These are phyloP conservation scores for Sugiyamaella floridensis DNA, from an alignment of 805 yeast species.

Conservation along the genomic window DNA sequence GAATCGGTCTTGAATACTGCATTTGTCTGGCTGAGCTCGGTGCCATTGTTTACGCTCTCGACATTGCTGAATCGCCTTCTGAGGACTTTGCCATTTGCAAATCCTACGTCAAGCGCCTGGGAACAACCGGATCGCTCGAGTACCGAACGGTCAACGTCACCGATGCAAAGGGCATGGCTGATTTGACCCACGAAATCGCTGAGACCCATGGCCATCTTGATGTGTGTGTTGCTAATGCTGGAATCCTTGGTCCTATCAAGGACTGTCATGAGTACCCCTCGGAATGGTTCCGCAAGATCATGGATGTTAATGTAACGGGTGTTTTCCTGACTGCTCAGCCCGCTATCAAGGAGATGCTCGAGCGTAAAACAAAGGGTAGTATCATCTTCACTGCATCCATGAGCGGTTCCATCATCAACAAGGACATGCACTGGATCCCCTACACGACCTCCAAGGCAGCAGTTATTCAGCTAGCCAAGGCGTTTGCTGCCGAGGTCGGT, in stretches of 20 bases:
- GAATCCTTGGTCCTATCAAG: constrained; percentile 36
- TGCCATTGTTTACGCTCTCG: constrained; percentile 36
- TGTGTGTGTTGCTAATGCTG: constrained; percentile 71
- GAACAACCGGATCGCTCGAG: constrained; percentile 32
- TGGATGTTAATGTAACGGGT: constrained; percentile 64
- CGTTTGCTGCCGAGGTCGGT: constrained; percentile 53
- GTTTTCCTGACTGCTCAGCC: constrained; percentile 65
- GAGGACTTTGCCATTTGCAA: constrained; percentile 22
- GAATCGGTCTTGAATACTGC: constrained; percentile 40
- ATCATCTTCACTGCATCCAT: constrained; percentile 71
- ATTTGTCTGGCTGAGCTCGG: constrained; percentile 39
- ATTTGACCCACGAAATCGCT: constrained; percentile 41
- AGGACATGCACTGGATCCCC: constrained; percentile 36
- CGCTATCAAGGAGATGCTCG: constrained; percentile 57
- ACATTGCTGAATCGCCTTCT: constrained; percentile 22
- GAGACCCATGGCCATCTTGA: constrained; percentile 51
- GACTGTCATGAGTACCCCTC: constrained; percentile 51
- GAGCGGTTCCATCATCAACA: constrained; percentile 68
- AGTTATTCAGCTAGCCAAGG: constrained; percentile 31
- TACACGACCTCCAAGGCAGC: constrained; percentile 36
- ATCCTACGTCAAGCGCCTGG: constrained; percentile 22
- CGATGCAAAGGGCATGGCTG: constrained; percentile 31
- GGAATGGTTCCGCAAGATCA: constrained; percentile 54
- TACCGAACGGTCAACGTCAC: constrained; percentile 45
- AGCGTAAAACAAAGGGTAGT: constrained; percentile 53